Conservation (phyloP, 257 asterid species). For the Paulownia fortunei region DNA sequence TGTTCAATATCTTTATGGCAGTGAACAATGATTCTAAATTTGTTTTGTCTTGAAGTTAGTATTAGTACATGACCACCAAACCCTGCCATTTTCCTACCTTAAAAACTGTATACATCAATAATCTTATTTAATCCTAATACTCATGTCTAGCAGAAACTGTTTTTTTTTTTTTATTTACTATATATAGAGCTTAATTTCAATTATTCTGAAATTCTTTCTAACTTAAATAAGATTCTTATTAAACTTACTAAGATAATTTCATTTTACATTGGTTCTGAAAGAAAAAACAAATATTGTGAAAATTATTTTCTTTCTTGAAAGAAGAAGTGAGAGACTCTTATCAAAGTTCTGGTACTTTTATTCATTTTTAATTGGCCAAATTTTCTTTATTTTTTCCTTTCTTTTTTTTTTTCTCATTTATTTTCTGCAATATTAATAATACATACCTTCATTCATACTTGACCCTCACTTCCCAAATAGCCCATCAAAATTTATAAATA, state of each 20-base stretch:
- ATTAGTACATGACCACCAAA: neutral
- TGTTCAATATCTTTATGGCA: neutral
- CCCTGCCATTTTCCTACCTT: neutral
- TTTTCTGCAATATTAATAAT: neutral
- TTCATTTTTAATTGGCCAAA: neutral
- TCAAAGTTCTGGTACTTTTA: neutral
- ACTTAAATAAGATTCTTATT: neutral
- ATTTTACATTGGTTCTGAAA: neutral
- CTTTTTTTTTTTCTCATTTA: neutral
- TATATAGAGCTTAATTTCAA: neutral
- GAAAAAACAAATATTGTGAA: neutral
- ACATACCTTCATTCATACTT: slow-evolving; percentile 30
- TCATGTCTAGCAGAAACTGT: too few species aligned
- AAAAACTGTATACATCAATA: neutral
- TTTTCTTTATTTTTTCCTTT: neutral
- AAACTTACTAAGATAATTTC: neutral
- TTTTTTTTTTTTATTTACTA: too few species aligned
- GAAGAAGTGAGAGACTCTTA: neutral
- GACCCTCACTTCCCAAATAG: slow-evolving; percentile 41
- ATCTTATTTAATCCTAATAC: neutral
- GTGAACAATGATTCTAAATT: neutral
- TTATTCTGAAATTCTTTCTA: neutral
- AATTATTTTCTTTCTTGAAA: neutral
- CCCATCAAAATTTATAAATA: slow-evolving; percentile 14
- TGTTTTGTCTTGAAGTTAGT: neutral